These are phyloP conservation scores for Fulvia fulva DNA, from an alignment of 2,329 filamentous ascomycete genomes.

Conservation along the genomic window DNA sequence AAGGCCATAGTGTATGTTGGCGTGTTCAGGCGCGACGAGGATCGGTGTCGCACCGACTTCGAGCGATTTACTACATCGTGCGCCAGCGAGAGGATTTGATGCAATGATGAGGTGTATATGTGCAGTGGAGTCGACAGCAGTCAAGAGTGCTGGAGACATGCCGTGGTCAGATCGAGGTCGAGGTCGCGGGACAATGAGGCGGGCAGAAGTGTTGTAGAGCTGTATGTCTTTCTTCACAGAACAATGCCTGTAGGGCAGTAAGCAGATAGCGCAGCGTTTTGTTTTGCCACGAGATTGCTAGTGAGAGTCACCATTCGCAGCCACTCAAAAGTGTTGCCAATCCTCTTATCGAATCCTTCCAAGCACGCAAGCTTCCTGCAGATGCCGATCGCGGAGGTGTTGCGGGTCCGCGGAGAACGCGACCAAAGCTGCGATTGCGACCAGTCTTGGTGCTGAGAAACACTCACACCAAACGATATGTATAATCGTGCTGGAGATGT, in stretches of 20 bases:
- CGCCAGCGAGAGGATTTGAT: conserved; percentile 78
- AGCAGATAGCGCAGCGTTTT: not conserved
- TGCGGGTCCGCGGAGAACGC: not conserved
- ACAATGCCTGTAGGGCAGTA: not conserved
- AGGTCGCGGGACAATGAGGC: not conserved
- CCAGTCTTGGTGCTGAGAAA: not conserved
- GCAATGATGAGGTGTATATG: conserved; percentile 84
- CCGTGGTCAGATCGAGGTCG: not conserved
- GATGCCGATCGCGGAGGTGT: not conserved
- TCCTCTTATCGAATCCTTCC: not conserved
- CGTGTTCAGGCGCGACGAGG: conserved; percentile 66
- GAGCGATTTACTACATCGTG: conserved; percentile 74
- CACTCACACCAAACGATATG: not conserved
- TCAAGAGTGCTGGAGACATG: conserved; percentile 60
- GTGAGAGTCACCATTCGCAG: not conserved
- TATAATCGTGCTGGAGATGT: not conserved
- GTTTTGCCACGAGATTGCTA: conserved; percentile 4
- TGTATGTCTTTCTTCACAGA: not conserved
- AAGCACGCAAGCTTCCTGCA: too few relatives aligned
- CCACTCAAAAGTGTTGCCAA: not conserved
- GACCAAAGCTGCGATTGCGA: not conserved
- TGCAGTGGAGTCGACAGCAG: conserved; percentile 64
- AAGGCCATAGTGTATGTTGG: conserved; percentile 55
- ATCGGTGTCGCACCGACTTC: conserved; percentile 77
- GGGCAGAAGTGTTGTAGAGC: not conserved